phyloP scores from a whole-genome alignment of 768 basidiomycete species.

The Leccinum sublutescens region DNA sequence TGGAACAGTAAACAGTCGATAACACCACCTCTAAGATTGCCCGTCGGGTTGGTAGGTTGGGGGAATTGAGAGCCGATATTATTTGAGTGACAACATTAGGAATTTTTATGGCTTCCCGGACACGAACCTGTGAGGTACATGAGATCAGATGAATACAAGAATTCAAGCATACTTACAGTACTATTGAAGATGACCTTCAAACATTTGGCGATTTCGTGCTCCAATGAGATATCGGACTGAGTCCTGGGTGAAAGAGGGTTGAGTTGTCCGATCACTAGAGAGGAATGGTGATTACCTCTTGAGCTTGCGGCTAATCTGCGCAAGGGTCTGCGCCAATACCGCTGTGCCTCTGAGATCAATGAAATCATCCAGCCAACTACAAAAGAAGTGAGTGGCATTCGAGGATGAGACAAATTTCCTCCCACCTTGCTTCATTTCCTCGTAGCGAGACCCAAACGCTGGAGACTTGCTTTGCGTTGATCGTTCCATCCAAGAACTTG shows the following conservation, averaged over 20 bases:
- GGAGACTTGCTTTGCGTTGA: conserved; percentile 77
- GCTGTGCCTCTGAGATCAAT: conserved; percentile 76
- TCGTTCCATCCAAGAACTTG: conserved; percentile 83
- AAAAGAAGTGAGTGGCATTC: conserved; percentile 17
- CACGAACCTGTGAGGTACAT: conserved; percentile 49
- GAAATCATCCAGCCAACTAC: conserved; percentile 80
- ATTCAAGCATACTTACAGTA: conserved; percentile 38
- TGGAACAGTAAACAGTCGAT: conserved; percentile 68
- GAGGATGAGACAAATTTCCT: conserved; percentile 5
- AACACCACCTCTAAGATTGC: conserved; percentile 75
- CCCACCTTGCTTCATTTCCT: conserved; percentile 77
- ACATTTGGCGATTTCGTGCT: conserved; percentile 89
- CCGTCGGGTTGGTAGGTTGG: conserved; percentile 76
- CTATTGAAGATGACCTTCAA: conserved; percentile 79
- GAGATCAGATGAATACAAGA: conserved; percentile 1
- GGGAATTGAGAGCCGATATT: conserved; percentile 77
- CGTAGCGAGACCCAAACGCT: conserved; percentile 76
- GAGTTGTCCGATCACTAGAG: not conserved
- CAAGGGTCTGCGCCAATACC: conserved; percentile 76
- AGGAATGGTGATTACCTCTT: conserved; percentile 48
- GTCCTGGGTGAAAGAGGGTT: conserved; percentile 14
- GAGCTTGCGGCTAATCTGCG: conserved; percentile 72
- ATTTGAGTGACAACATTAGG: conserved; percentile 75
- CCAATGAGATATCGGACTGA: conserved; percentile 62
- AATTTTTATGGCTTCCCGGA: conserved; percentile 71